Conservation (phyloP, 2,329 filamentous ascomycete species). For the Biscogniauxia mediterranea region DNA sequence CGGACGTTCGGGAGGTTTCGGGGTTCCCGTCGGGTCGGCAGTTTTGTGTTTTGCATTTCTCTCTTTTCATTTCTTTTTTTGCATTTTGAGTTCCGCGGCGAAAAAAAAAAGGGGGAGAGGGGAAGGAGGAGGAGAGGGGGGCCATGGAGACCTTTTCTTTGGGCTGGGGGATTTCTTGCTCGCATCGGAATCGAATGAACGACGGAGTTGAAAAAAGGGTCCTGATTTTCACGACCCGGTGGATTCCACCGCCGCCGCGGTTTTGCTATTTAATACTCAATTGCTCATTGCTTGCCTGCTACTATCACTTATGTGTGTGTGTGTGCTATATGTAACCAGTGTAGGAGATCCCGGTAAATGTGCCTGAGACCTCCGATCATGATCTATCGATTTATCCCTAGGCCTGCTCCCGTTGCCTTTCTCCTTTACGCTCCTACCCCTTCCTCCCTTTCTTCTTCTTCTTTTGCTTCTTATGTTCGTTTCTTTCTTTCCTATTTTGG, state of each 20-base stretch:
- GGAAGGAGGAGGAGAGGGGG: no score
- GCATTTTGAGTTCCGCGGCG: no score
- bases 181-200: no score
- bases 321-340: neutral
- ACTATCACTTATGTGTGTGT: neutral
- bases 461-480: no score
- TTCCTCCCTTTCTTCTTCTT: no score
- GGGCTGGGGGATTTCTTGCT: no score
- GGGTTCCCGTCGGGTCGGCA: neutral
- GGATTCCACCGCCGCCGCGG: neutral
- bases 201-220: no score
- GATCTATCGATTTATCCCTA: neutral
- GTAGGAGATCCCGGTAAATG: neutral
- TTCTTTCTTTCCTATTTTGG: no score
- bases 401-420: neutral
- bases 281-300: neutral
- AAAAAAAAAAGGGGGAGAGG: no score
- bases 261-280: neutral
- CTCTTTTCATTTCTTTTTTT: no score
- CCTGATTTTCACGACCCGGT: neutral
- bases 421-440: neutral
- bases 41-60: neutral
- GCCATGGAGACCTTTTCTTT: no score
- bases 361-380: neutral
- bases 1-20: neutral